These are phyloP conservation scores for Arxiozyma slooffiae DNA, from an alignment of 1,139 yeast genomes.

Conservation along the genomic window DNA sequence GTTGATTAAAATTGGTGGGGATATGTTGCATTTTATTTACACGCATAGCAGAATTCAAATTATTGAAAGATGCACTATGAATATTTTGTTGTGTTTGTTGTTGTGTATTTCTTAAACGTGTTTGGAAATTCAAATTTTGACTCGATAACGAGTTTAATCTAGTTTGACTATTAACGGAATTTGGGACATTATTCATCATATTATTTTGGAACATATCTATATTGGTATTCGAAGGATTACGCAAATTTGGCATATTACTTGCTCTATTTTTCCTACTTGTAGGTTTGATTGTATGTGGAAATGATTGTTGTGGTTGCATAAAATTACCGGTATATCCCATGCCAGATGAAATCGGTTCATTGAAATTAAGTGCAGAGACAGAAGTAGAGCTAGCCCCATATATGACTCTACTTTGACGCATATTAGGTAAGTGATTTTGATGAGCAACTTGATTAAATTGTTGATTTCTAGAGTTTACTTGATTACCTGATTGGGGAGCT, in stretches of 20 bases:
- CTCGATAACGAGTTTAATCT: slow-evolving; percentile 19
- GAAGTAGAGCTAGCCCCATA: slow-evolving; percentile 21
- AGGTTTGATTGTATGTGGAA: slow-evolving; percentile 24
- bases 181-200: slow-evolving; percentile 1
- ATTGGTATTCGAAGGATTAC: slow-evolving; percentile 26
- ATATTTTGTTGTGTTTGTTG: slow-evolving; percentile 4
- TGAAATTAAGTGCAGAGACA: slow-evolving; percentile 11
- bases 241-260: slow-evolving; percentile 27
- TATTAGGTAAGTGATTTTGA: slow-evolving; percentile 14
- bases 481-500: slow-evolving; percentile 5
- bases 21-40: slow-evolving; percentile 3
- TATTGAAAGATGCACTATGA: slow-evolving; percentile 4
- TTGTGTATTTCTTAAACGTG: slow-evolving; percentile 6
- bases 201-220: slow-evolving; percentile 13
- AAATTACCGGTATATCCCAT: slow-evolving; percentile 1
- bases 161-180: slow-evolving; percentile 11
- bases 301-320: slow-evolving; percentile 2
- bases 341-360: slow-evolving; percentile 14
- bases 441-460: slow-evolving; percentile 16
- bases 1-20: slow-evolving; percentile 3
- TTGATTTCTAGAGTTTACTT: slow-evolving; percentile 1
- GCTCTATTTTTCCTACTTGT: slow-evolving; percentile 31
- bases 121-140: slow-evolving; percentile 6
- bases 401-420: slow-evolving; percentile 13
- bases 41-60: slow-evolving; percentile 4